A percentile compares a stretch with the other conserved stretches of the same genome.
Conservation (phyloP, 1,284 basidiomycete species). For the Cutaneotrichosporon spelunceum region DNA sequence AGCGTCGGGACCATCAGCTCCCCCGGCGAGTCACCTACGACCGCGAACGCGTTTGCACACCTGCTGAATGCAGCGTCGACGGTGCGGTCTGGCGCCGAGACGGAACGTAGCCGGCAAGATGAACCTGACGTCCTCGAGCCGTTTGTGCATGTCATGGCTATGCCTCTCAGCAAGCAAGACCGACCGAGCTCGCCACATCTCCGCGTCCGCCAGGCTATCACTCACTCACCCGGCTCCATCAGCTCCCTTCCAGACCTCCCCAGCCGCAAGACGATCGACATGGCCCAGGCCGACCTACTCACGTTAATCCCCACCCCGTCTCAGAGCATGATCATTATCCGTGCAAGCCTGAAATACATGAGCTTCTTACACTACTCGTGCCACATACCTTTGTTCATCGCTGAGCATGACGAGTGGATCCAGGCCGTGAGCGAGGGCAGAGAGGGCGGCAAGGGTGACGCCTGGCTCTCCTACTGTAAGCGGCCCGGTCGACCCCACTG, state of each 20-base stretch:
- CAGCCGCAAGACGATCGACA: conserved; percentile 23
- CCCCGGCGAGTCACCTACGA: conserved; percentile 14
- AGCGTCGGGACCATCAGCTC: conserved; percentile 10
- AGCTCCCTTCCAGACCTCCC: conserved; percentile 21
- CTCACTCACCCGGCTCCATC: conserved; percentile 15
- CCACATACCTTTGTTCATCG: conserved; percentile 31
- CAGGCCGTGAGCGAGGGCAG: conserved; percentile 20
- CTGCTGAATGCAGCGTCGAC: conserved; percentile 15
- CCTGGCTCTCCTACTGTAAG: conserved; percentile 26
- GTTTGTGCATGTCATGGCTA: conserved; percentile 28
- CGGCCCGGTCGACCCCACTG: background rate
- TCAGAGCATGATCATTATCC: conserved; percentile 25
- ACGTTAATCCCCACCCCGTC: conserved; percentile 21
- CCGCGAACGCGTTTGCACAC: conserved; percentile 21
- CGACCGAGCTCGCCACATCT: conserved; percentile 17
- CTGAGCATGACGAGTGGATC: conserved; percentile 34
- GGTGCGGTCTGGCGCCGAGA: conserved; percentile 11
- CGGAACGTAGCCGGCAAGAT: conserved; percentile 21
- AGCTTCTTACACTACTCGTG: conserved; percentile 29
- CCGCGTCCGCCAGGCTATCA: conserved; percentile 9
- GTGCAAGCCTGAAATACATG: conserved; percentile 26
- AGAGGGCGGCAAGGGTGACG: conserved; percentile 23
- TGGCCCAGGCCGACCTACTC: conserved; percentile 29
- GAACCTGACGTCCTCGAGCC: conserved; percentile 29
- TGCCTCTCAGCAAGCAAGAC: conserved; percentile 14